Base-by-base conservation (phyloP, 2,329 filamentous ascomycete genomes). In the Fusarium devonianum region DNA sequence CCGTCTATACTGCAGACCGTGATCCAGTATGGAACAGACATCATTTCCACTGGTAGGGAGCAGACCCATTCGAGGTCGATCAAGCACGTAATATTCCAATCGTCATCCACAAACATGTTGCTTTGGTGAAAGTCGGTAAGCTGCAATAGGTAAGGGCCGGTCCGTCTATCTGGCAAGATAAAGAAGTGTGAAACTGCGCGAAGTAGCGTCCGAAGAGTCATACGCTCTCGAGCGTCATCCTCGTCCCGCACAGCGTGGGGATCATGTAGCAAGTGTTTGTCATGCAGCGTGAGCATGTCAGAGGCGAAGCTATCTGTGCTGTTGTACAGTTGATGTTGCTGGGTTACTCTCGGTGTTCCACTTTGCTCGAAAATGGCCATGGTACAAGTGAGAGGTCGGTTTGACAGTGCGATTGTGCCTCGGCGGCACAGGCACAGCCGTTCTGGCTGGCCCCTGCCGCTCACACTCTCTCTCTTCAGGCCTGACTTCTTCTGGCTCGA, bases 1-100 rank as follows among this genome's bases (percentile, higher is more conserved):
- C 23, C 34, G 17, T 66, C 60, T 9, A 64, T 60, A 21, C 45
- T 52, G 34, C 53, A 49, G 19, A 39, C 21, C 4, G 67, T 68
- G 23, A 72, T 60, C 69, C 65, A 73, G 54, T 67, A 68, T 3
- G 65, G 67, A 5, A 68, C 62, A 4, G 43, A 35, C 41, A 71
- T 34, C 64, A 68, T 69, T 29, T 72, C 68, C 8, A 51, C 41
- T 28, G 68, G 67, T 18, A 66, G 59, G 8, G 66, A 52, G 53
- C 60, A 69, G 17, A 68, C 54, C 69, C 65, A 73, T 53, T 72
- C 69, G 34, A 67, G 63, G 42, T 73, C 68, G 12, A 73, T 64
- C 7, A 71, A 35, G 42, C 57, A 61, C 12, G 62, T 68, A 23
- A 71, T 53, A 28, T 72, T 70, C 67, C 66, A 69, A 26, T 70